Base-by-base conservation (phyloP, 2,329 filamentous ascomycete genomes). In the Helotiales sp. region DNA sequence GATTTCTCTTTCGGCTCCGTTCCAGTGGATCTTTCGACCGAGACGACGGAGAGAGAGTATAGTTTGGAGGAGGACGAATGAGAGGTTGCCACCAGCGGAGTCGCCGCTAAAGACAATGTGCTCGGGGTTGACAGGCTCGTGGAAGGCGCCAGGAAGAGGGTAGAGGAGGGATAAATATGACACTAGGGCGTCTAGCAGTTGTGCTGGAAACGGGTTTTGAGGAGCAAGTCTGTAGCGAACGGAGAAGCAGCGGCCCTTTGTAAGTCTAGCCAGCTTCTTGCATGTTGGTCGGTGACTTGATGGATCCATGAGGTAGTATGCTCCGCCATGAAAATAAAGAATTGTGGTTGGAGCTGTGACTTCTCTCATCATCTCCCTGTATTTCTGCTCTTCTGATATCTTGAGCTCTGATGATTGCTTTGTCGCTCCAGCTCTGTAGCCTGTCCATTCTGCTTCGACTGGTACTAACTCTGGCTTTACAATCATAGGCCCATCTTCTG, bases 291-390 rank as follows among this genome's bases (percentile, higher is more conserved):
- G 82, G 67, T 91, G 86, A 0, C 84, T 86, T 1, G 79, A 73
- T 15, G 90, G 89, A 66, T 93, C 90, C 67, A 88, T 80, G 27
- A 91, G 79, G 63, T 79, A 91, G 74, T 88, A 89, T 3, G 86
- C 89, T 53, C 90, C 90, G 60, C 89, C 89, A 71, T 93, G 89
- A 66, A 93, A 82, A 71, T 90, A 92, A 19, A 93, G 75, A 0
- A 91, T 72, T 0, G 88, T 91, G 1, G 81, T 79, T 2, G 82
- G 80, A 50, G 76, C 80, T n/a, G 72, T 82, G 57, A 82, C 82
- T 68, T 92, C 89, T 57, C 79, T 79, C 82, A 90, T 87, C 74
- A 93, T 74, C 55, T 80, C 79, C 48, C 73, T 74, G 67, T 88
- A 93, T 69, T 86, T 87, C 55, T 86, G 80, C 55, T 76, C 73